These are phyloP conservation scores for Fonsecaea monophora DNA, from an alignment of 2,329 filamentous ascomycete species.

Conservation along the genomic window DNA sequence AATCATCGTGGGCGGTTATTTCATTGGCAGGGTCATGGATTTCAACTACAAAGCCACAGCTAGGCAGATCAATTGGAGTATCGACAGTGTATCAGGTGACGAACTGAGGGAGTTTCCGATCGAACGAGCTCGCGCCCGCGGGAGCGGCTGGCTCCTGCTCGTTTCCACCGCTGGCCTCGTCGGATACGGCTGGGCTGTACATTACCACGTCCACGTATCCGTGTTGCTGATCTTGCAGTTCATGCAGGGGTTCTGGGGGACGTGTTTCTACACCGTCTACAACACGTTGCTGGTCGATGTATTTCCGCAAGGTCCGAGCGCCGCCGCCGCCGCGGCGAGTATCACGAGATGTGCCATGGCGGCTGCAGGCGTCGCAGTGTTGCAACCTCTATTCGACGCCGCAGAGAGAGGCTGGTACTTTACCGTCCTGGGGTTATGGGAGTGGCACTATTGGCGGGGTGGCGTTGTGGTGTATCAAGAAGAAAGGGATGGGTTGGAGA, in stretches of 20 bases:
- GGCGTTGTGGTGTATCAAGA: constrained; percentile 26
- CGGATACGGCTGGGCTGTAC: constrained; percentile 46
- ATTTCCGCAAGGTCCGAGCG: constrained; percentile 46
- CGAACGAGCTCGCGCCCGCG: constrained; percentile 47
- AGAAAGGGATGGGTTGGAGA: constrained; percentile 29
- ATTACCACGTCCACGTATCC: constrained; percentile 43
- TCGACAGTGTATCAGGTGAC: constrained; percentile 33
- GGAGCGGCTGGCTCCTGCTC: constrained; percentile 24
- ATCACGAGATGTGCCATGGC: constrained; percentile 48
- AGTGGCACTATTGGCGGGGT: constrained; percentile 22
- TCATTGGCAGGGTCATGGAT: constrained; percentile 42
- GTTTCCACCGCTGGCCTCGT: constrained; percentile 33
- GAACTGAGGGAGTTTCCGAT: constrained; percentile 51
- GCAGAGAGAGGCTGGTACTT: constrained; percentile 45
- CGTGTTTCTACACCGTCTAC: constrained; percentile 47
- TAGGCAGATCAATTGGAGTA: constrained; percentile 42
- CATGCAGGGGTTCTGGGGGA: constrained; percentile 47
- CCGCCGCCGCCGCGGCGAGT: constrained; percentile 49
- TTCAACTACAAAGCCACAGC: constrained; percentile 52
- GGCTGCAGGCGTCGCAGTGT: constrained; percentile 46
- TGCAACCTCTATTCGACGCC: constrained; percentile 46
- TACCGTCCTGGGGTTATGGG: constrained; percentile 38
- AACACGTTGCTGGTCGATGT: constrained; percentile 49
- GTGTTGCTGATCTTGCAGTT: constrained; percentile 49
- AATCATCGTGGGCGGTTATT: constrained; percentile 36